These are phyloP conservation scores for Neurospora sp. DNA, from an alignment of 495 filamentous ascomycete genomes.

Conservation along the genomic window DNA sequence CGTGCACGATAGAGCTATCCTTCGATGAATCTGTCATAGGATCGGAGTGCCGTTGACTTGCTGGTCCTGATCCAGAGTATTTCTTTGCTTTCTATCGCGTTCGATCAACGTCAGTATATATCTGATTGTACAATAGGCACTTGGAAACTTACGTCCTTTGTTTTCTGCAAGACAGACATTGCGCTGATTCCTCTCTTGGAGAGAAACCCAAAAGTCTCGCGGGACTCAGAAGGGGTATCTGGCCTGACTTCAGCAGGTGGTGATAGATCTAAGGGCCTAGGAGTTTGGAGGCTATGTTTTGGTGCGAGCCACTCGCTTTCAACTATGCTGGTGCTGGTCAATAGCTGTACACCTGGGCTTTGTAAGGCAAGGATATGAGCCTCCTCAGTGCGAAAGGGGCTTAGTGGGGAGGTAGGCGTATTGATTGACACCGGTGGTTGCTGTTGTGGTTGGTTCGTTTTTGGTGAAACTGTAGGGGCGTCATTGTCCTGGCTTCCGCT, in stretches of 20 bases:
- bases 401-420: conserved; percentile 5
- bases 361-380: conserved; percentile 28
- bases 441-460: conserved; percentile 2
- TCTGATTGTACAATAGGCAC: not conserved
- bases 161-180: not conserved
- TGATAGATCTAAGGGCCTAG: not conserved
- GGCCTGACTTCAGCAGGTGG: not conserved
- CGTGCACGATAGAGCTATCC: not conserved
- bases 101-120: not conserved
- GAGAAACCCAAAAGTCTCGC: not conserved
- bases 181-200: not conserved
- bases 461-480: conserved; percentile 12
- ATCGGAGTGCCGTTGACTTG: not conserved
- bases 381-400: conserved; percentile 25
- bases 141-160: not conserved
- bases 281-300: conserved; percentile 1
- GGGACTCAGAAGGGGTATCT: not conserved
- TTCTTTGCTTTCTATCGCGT: not conserved
- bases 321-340: not conserved
- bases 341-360: not conserved
- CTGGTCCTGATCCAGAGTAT: not conserved
- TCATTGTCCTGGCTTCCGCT: conserved; percentile 12
- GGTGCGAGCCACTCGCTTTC: conserved; percentile 13
- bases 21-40: not conserved
- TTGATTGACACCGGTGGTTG: not conserved